Evolutionary conservation across 768 basidiomycete species (phyloP), one percentile per base, ranked within the genome.

Genomic region (Kwoniella shandongensis): DNA sequence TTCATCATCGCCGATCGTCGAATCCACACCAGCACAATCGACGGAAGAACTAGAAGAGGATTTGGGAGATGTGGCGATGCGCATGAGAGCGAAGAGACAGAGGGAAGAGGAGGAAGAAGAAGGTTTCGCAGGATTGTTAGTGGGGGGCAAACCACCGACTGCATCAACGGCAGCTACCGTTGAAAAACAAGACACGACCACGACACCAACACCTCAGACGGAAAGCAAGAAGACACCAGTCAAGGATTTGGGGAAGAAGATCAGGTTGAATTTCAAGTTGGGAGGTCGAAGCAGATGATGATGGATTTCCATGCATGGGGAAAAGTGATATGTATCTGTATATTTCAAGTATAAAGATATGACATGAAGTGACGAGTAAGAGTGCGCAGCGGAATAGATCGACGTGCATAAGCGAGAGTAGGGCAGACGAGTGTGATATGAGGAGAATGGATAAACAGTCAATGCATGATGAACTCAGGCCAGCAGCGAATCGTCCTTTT

Each of bases 51-150:
- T 67, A 70, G 63, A 80, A 51, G 80, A 65, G 49, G 69, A 69
- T 53, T 46, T 76, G 36, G 72, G 60, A 12, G 74, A 73, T 36
- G 63, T 78, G 38, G 67, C 68, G 6, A 78, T 84, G 74, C 81
- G 84, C 42, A 79, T 85, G 48, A 79, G 83, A 22, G 86, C 86
- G 71, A 89, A 90, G 76, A 82, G 88, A 58, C 80, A 85, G 69
- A 79, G 88, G 32, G 75, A 78, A 67, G 83, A 82, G 30, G 85
- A 84, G 3, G 88, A 88, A 17, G 87, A 89, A 38, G 82, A 82
- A 51, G 87, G 67, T 1, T 65, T 66, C 40, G 68, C 73, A 2
- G 69, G 72, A 23, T 53, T 69, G 29, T 47, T 69, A n/a, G 53
- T 54, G 25, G 61, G 61, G 27, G 54, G 41, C 6, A 40, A 42